Evolutionary conservation across 148 eudicot genomes (phyloP).

Genomic region (Arbutus unedo): DNA sequence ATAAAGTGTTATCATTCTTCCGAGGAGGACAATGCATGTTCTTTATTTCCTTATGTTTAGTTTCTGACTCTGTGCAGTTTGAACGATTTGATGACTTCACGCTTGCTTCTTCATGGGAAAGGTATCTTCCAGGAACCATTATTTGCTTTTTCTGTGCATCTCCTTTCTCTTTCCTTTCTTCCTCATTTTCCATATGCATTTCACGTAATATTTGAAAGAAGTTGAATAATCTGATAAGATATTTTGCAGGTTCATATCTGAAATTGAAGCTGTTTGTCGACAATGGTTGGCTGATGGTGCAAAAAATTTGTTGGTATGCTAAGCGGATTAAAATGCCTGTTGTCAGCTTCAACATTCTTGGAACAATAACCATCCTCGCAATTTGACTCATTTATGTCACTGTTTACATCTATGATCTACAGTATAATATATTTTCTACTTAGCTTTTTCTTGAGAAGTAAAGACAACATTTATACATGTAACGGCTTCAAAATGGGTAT

Average conservation of each 20-base stretch:
- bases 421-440: constrained; percentile 1
- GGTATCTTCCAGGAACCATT: constrained; percentile 36
- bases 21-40: neutral
- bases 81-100: constrained; percentile 96
- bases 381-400: neutral
- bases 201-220: neutral
- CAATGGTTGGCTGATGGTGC: constrained; percentile 92
- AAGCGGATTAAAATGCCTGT: neutral
- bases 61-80: constrained; percentile 41
- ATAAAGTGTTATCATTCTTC: neutral
- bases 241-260: constrained; percentile 79
- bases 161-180: neutral
- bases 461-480: neutral
- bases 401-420: neutral
- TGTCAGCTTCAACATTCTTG: neutral
- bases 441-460: neutral
- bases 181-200: neutral
- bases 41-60: neutral
- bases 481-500: neutral
- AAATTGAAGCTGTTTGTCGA: constrained; percentile 92
- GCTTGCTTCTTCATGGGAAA: constrained; percentile 98
- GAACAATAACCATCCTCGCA: neutral
- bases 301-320: constrained; percentile 65
- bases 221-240: neutral
- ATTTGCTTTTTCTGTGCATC: neutral